These are phyloP conservation scores for Emericellopsis atlantica DNA, from an alignment of 2,329 filamentous ascomycete genomes.

Conservation along the genomic window DNA sequence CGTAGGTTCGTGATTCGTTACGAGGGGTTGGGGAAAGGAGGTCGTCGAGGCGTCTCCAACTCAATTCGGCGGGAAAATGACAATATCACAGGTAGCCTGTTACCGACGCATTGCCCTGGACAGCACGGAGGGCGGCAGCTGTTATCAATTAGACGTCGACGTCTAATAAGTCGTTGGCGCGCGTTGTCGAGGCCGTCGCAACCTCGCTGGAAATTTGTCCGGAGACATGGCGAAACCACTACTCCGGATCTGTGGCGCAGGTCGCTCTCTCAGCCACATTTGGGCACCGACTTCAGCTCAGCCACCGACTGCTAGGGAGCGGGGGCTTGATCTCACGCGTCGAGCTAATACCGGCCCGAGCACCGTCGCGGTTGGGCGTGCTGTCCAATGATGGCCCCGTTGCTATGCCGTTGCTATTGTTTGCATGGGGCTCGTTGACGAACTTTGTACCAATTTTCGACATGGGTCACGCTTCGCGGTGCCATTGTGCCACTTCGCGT, in stretches of 20 bases:
- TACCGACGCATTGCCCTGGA: not conserved
- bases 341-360: not conserved
- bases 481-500: too few species aligned
- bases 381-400: not conserved
- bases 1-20: too few species aligned
- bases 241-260: not conserved
- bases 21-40: too few species aligned
- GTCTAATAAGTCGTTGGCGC: not conserved
- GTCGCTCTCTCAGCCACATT: not conserved
- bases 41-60: too few species aligned
- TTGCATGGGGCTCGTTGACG: not conserved
- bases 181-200: not conserved
- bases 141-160: too few species aligned
- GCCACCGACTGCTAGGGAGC: not conserved
- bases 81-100: not conserved
- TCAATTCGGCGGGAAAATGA: not conserved
- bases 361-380: slow-evolving; percentile 1
- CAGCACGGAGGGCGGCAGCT: not conserved
- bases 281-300: not conserved
- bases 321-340: not conserved
- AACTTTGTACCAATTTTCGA: not conserved
- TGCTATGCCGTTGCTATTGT: slow-evolving; percentile 2
- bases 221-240: not conserved
- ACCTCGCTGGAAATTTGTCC: slow-evolving; percentile 2
- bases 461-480: not conserved